Conservation (phyloP, 768 basidiomycete genomes). For the Tylopilus sp. region DNA sequence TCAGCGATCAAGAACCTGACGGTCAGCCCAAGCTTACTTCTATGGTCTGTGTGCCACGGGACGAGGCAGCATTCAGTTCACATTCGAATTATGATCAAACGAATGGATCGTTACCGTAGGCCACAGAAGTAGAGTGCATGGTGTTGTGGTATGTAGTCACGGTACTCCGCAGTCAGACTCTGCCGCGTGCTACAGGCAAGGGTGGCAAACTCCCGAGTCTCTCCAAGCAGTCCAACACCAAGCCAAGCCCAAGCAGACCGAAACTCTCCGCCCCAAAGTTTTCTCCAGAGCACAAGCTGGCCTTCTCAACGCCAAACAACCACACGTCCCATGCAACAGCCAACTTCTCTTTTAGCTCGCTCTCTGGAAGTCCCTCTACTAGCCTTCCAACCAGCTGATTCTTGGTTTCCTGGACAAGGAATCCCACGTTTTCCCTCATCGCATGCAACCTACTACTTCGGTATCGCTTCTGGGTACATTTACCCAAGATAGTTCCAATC, state of each 20-base stretch:
- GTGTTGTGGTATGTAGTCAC: background rate
- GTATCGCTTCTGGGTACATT: slow-evolving; percentile 34
- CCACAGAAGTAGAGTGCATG: background rate
- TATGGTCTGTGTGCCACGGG: slow-evolving; percentile 7
- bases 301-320: slow-evolving; percentile 43
- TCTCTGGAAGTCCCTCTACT: slow-evolving; percentile 21
- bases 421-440: slow-evolving; percentile 56
- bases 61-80: slow-evolving; percentile 2
- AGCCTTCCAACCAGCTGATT: slow-evolving; percentile 35
- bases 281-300: slow-evolving; percentile 17
- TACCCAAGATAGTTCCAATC: background rate
- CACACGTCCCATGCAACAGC: slow-evolving; percentile 12
- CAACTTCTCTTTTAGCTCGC: slow-evolving; percentile 39
- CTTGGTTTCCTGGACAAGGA: slow-evolving; percentile 45
- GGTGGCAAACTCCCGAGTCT: slow-evolving; percentile 20
- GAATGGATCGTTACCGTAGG: slow-evolving; percentile 12
- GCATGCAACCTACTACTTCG: slow-evolving; percentile 55
- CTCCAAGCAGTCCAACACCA: background rate
- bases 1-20: background rate
- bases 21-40: slow-evolving; percentile 5
- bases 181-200: background rate
- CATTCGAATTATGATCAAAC: background rate
- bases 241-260: slow-evolving; percentile 35
- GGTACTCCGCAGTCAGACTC: background rate
- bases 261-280: slow-evolving; percentile 57